Evolutionary conservation across 257 asterid genomes (phyloP), one percentile per base, ranked within the genome.

Genomic region (Nemophila menziesii): DNA sequence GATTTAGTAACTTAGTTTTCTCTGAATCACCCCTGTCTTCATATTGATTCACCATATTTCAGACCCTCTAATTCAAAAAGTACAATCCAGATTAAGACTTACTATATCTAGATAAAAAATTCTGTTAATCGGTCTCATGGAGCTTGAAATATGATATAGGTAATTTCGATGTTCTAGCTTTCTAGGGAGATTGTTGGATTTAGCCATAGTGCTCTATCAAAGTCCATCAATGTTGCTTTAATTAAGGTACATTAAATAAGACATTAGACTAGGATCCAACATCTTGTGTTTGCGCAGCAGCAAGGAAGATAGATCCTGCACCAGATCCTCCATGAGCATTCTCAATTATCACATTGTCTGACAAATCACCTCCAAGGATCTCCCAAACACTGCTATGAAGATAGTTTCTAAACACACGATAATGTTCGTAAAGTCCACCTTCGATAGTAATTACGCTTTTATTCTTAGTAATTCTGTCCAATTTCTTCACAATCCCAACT

Each of bases 311-410:
- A n/a, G 93, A 61, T 45, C 84, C 86, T 20, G 92, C 79, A 0
- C 84, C 92, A 3, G 92, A 77, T 26, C 86, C 95, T 4, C 95
- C 93, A 45, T 75, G 93, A 36, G 80, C 68, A 39, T 74, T 80
- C 49, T 84, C 86, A 3, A 84, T 67, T 18, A 72, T 57, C 48
- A 80, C 75, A 18, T 80, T 80, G 39, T 77, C 82, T 0, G 84
- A 75, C 9, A 70, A 72, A 22, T 72, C 93, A 16, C 58, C 54
- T 16, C 95, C 95, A 1, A 84, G 78, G 84, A 84, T 75, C 47
- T 84, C 93, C 93, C 87, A 77, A 1, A 84, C 93, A 20, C 74
- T 72, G 70, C 93, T 72, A 41, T 84, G 90, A 12, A 84, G 63
- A 58, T 80, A 84, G 57, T 80, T 80, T 50, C 93, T 60, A 29